These are phyloP conservation scores for Ophiostoma angusticollis DNA, from an alignment of 2,329 filamentous ascomycete species.

Conservation along the genomic window DNA sequence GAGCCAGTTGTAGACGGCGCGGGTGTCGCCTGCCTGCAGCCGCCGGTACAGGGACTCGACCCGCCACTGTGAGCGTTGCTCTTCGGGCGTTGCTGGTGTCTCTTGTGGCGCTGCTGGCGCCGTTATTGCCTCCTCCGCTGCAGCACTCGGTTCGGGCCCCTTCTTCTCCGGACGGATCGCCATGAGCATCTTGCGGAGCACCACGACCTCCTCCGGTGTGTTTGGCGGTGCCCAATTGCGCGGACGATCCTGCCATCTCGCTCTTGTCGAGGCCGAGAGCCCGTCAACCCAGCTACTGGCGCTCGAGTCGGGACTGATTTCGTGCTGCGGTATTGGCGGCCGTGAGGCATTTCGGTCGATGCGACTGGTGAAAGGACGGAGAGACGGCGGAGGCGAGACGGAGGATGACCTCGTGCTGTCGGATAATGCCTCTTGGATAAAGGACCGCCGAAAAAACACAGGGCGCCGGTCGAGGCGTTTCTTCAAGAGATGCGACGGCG, in stretches of 20 bases:
- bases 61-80: neutral
- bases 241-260: neutral
- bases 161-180: neutral
- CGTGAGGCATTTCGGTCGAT: neutral
- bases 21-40: slow-evolving; percentile 1
- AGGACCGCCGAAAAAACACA: slow-evolving; percentile 9
- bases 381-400: neutral
- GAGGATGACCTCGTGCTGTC: neutral
- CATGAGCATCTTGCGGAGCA: slow-evolving; percentile 3
- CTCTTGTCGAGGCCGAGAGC: neutral
- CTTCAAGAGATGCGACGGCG: slow-evolving; percentile 16
- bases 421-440: neutral
- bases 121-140: neutral
- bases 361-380: neutral
- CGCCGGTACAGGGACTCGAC: neutral
- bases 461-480: slow-evolving; percentile 16
- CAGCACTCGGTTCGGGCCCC: too few relatives aligned
- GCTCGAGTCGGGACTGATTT: too few relatives aligned
- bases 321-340: neutral
- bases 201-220: neutral
- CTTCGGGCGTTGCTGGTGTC: neutral
- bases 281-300: neutral
- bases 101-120: neutral
- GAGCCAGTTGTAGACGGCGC: slow-evolving; percentile 3
- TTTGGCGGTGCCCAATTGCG: too few relatives aligned